Conservation (phyloP, 2,329 filamentous ascomycete genomes). For the Verticillium tricorpus region DNA sequence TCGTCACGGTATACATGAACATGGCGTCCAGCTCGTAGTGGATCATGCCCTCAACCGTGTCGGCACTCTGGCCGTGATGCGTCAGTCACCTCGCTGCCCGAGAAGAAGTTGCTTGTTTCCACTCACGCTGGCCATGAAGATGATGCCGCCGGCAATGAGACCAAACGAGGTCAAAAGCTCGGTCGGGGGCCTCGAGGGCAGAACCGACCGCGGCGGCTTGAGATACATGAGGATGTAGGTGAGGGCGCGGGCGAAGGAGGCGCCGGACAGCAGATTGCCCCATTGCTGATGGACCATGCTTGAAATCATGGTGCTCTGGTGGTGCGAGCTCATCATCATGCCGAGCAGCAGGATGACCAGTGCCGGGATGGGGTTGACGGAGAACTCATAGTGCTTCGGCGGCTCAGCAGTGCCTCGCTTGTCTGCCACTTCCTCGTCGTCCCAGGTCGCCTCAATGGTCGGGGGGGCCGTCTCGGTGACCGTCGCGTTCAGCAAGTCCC, state of each 20-base stretch:
- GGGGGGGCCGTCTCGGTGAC: conserved; percentile 30
- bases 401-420: conserved; percentile 36
- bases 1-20: conserved; percentile 86
- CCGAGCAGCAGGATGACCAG: conserved; percentile 83
- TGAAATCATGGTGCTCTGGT: conserved; percentile 76
- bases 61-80: conserved; percentile 53
- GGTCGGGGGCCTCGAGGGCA: conserved; percentile 81
- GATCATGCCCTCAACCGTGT: conserved; percentile 74
- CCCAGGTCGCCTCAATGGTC: conserved; percentile 24
- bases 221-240: conserved; percentile 81
- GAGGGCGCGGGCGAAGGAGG: conserved; percentile 69
- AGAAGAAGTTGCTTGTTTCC: no score
- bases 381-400: conserved; percentile 66
- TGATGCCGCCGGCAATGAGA: conserved; percentile 77
- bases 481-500: conserved; percentile 59
- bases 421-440: conserved; percentile 39
- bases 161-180: conserved; percentile 87
- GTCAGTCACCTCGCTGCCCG: not conserved
- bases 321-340: conserved; percentile 93
- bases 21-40: conserved; percentile 77
- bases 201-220: conserved; percentile 71
- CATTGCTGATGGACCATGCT: conserved; percentile 93
- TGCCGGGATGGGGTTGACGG: conserved; percentile 83
- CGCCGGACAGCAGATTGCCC: conserved; percentile 79
- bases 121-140: conserved; percentile 88